These are phyloP conservation scores for Symbiodinium pilosum DNA, from an alignment of 73 alveolate species.

Conservation along the genomic window DNA sequence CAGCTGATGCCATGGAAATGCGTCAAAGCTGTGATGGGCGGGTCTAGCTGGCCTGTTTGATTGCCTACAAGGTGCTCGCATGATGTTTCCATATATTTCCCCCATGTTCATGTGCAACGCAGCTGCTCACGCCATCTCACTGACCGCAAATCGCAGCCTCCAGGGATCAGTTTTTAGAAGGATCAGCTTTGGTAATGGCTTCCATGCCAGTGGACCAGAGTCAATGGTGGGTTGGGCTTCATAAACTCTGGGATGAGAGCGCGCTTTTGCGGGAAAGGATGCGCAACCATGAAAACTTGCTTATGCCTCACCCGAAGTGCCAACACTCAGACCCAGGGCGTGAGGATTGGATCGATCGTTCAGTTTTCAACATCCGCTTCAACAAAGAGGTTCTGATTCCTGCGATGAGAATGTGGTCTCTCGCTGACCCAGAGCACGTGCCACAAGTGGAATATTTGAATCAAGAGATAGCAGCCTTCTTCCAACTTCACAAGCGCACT, in stretches of 20 bases:
- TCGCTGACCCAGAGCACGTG: neutral
- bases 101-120: too few species aligned
- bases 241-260: neutral
- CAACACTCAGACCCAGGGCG: neutral
- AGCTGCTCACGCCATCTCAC: too few species aligned
- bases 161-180: neutral
- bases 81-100: too few species aligned
- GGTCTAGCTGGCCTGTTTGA: too few species aligned
- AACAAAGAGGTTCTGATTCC: neutral
- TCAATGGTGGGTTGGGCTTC: neutral
- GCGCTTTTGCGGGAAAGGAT: neutral
- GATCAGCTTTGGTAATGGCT: neutral
- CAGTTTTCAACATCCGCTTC: neutral
- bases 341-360: neutral
- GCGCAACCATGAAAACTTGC: neutral
- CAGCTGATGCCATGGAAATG: too few species aligned
- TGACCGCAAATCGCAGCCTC: too few species aligned
- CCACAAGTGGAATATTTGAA: neutral
- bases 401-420: neutral
- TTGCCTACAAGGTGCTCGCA: too few species aligned
- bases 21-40: too few species aligned
- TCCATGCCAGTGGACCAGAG: neutral
- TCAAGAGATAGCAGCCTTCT: neutral
- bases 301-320: neutral
- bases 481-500: neutral